phyloP scores from a whole-genome alignment of 176 grass and related monocot genomes.

The Thinopyrum elongatum region DNA sequence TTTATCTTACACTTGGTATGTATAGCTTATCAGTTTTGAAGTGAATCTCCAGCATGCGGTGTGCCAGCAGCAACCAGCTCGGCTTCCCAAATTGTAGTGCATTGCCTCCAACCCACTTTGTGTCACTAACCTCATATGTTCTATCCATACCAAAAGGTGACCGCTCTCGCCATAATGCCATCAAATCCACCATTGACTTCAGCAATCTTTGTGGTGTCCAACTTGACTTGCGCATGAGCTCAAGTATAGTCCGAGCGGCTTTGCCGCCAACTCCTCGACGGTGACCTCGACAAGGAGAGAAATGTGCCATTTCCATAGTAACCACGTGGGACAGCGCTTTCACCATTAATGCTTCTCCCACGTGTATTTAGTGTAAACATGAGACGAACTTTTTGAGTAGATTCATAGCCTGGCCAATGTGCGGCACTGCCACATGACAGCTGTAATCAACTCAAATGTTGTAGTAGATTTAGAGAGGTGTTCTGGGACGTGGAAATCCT shows the following conservation, averaged over 20 bases:
- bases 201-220: not conserved
- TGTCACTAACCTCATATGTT: not conserved
- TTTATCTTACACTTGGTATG: conserved; percentile 2
- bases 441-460: not conserved
- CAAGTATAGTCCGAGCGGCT: not conserved
- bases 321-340: not conserved
- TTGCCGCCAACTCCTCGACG: not conserved
- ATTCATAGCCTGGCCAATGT: not conserved
- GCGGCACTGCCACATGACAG: conserved; percentile 1
- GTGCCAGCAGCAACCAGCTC: conserved; percentile 3
- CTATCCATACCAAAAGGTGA: not conserved
- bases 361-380: conserved; percentile 7
- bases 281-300: not conserved
- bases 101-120: conserved; percentile 1
- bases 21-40: conserved; percentile 13
- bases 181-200: conserved; percentile 2
- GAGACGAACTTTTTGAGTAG: not conserved
- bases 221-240: not conserved
- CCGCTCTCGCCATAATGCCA: not conserved
- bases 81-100: not conserved
- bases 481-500: not conserved
- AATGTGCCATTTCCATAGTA: conserved; percentile 19
- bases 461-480: not conserved
- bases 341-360: not conserved
- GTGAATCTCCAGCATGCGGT: not conserved